These are phyloP conservation scores for Lupinus albus DNA, from an alignment of 306 rosid genomes.

Conservation along the genomic window DNA sequence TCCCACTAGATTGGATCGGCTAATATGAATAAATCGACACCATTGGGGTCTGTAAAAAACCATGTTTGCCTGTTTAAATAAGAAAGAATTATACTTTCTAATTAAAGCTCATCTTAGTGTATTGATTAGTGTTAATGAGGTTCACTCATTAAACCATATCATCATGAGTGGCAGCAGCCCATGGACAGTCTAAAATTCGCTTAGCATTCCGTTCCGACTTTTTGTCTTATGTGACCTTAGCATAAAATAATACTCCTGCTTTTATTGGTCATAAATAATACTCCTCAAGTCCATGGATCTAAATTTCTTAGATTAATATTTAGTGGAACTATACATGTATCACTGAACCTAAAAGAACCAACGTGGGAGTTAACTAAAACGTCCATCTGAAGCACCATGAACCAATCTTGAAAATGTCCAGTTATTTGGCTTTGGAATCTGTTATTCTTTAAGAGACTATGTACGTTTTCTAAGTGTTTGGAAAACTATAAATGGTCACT, in stretches of 20 bases:
- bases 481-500: neutral
- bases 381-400: constrained; percentile 17
- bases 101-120: too few relatives aligned
- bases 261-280: neutral
- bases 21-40: too few relatives aligned
- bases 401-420: constrained; percentile 8
- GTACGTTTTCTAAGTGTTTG: neutral
- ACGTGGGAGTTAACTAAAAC: neutral
- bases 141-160: too few relatives aligned
- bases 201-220: neutral
- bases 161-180: neutral
- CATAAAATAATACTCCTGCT: neutral
- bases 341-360: neutral
- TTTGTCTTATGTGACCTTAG: neutral
- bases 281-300: constrained; percentile 1
- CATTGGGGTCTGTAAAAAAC: too few relatives aligned
- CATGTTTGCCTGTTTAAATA: too few relatives aligned
- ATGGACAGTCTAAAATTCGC: constrained; percentile 2
- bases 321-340: constrained; percentile 1
- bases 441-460: neutral
- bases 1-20: neutral
- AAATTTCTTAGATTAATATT: constrained; percentile 2
- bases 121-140: too few relatives aligned
- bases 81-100: too few relatives aligned
- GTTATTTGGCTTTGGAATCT: constrained; percentile 14